phyloP scores from a whole-genome alignment of 164 flowering plant species.

The Tetracentron sinense region DNA sequence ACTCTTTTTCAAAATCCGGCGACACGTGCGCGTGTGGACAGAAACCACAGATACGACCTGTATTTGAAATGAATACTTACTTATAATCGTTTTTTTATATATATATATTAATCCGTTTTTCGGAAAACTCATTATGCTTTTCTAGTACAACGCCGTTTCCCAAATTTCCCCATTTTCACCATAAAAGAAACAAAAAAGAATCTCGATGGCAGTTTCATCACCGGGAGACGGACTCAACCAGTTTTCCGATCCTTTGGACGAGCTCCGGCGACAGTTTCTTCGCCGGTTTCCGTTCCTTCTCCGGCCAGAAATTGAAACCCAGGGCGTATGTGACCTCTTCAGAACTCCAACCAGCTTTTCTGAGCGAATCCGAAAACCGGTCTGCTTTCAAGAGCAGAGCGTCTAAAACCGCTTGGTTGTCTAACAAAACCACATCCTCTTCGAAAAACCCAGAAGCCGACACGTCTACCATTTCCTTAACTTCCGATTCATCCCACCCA shows the following conservation, averaged over 20 bases:
- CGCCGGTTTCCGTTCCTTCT: slow-evolving; percentile 54
- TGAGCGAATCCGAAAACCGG: slow-evolving; percentile 64
- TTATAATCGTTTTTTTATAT: not conserved
- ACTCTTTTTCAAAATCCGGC: not conserved
- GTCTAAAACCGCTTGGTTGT: slow-evolving; percentile 70
- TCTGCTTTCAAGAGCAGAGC: slow-evolving; percentile 72
- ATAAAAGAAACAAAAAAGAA: slow-evolving; percentile 6
- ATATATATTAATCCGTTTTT: not conserved
- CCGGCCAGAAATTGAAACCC: slow-evolving; percentile 71
- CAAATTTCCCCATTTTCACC: slow-evolving; percentile 26
- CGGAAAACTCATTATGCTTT: slow-evolving; percentile 9
- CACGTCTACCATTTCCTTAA: slow-evolving; percentile 63
- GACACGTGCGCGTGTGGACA: slow-evolving; percentile 23
- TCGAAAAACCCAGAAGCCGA: slow-evolving; percentile 69
- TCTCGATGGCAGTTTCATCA: slow-evolving; percentile 20
- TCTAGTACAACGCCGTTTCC: slow-evolving; percentile 23
- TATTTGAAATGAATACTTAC: not conserved
- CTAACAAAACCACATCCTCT: slow-evolving; percentile 65
- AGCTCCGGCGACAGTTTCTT: slow-evolving; percentile 79
- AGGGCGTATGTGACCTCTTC: slow-evolving; percentile 87
- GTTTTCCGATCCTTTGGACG: slow-evolving; percentile 61
- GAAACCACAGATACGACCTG: slow-evolving; percentile 13
- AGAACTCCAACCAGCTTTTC: slow-evolving; percentile 91
- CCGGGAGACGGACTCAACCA: slow-evolving; percentile 73
- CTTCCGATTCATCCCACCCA: slow-evolving; percentile 91